Evolutionary conservation across 2,329 filamentous ascomycete genomes (phyloP).

Genomic region (Colletotrichum australisinense): DNA sequence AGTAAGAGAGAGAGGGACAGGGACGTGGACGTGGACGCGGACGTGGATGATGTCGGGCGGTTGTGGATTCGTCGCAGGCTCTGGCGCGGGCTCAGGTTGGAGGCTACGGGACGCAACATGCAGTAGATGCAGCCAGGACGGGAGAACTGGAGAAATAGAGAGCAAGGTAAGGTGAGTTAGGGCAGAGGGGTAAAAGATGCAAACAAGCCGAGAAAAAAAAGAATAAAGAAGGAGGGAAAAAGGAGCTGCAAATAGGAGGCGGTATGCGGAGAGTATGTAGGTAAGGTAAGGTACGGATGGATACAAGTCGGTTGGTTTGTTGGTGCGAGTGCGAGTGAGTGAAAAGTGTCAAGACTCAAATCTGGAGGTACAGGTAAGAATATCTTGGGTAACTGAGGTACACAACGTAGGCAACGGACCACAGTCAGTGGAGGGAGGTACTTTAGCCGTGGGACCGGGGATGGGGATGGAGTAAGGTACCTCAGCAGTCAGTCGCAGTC

Average conservation of each 20-base stretch:
- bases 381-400: too few species aligned
- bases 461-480: background rate
- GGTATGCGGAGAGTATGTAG: background rate
- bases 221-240: background rate
- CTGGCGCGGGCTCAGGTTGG: background rate
- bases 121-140: constrained; percentile 2
- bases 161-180: background rate
- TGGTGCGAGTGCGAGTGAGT: background rate
- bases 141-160: background rate
- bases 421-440: background rate
- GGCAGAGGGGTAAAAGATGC: background rate
- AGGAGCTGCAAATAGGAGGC: background rate
- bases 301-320: constrained; percentile 5
- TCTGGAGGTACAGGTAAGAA: too few species aligned
- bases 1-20: constrained; percentile 1
- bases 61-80: constrained; percentile 2
- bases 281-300: constrained; percentile 8
- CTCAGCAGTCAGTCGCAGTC: background rate
- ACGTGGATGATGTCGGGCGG: constrained; percentile 12
- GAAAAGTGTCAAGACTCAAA: constrained; percentile 13
- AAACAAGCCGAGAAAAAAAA: background rate
- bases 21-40: constrained; percentile 8
- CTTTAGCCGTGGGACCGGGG: background rate
- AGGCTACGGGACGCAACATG: background rate
- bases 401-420: too few species aligned